These are phyloP conservation scores for Carex arenaria DNA, from an alignment of 202 grass and related monocot genomes.

Conservation along the genomic window DNA sequence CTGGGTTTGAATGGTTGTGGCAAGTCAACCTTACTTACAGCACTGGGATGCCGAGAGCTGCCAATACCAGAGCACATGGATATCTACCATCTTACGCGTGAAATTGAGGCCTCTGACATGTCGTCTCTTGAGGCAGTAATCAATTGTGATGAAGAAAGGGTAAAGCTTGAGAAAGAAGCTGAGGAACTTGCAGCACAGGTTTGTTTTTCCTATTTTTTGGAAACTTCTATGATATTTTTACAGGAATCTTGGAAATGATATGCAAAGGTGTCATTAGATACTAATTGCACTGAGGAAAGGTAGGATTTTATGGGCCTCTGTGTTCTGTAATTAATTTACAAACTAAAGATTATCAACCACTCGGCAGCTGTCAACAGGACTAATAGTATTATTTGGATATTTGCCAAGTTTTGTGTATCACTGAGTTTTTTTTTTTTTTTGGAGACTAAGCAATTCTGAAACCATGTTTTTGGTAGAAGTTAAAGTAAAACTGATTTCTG, in stretches of 20 bases:
- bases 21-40: slow-evolving; percentile 68
- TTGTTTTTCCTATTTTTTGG: neutral
- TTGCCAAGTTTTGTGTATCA: neutral
- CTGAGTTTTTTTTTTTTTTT: neutral
- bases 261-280: neutral
- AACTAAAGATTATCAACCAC: neutral
- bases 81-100: slow-evolving; percentile 73
- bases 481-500: neutral
- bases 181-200: slow-evolving; percentile 72
- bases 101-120: slow-evolving; percentile 96
- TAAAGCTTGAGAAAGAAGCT: slow-evolving; percentile 71
- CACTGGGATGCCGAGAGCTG: slow-evolving; percentile 77
- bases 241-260: neutral
- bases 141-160: slow-evolving; percentile 78
- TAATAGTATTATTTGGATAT: slow-evolving; percentile 1
- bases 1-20: slow-evolving; percentile 91
- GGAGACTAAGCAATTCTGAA: neutral
- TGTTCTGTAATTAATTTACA: neutral
- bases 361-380: neutral
- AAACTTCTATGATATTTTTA: neutral
- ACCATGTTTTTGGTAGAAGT: neutral
- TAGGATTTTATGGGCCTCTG: neutral
- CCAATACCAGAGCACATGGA: slow-evolving; percentile 93
- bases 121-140: slow-evolving; percentile 72
- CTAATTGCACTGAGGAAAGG: neutral